Percentiles rank a stretch among this genome's conserved stretches.
Conservation (phyloP, 2,329 filamentous ascomycete species). For the Sphaerostilbella broomeana region DNA sequence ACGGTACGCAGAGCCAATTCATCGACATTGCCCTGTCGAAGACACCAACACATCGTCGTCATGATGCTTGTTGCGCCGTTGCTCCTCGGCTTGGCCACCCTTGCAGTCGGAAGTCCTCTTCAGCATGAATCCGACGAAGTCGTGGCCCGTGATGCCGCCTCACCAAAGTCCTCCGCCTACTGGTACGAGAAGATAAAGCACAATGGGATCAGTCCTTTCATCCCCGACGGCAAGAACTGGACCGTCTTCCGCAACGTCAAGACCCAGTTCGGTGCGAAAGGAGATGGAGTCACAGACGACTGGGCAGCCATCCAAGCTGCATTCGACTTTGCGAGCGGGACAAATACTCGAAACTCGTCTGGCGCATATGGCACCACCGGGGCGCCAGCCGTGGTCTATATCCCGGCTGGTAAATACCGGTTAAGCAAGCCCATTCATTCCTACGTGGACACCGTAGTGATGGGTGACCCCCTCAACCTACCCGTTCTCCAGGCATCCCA, state of each 20-base stretch:
- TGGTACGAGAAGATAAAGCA: conserved; percentile 16
- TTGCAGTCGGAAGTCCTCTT: conserved; percentile 2
- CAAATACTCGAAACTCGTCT: conserved; percentile 8
- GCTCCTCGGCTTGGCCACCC: conserved; percentile 8
- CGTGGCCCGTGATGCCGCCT: conserved; percentile 1
- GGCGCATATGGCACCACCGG: conserved; percentile 15
- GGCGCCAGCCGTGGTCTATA: conserved; percentile 20
- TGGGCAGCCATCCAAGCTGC: conserved; percentile 57
- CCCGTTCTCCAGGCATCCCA: conserved; percentile 23
- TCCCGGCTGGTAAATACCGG: conserved; percentile 26
- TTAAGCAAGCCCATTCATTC: conserved; percentile 25
- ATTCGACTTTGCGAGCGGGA: conserved; percentile 14
- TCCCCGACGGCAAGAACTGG: conserved; percentile 14
- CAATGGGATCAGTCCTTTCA: conserved; percentile 17
- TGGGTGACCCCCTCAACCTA: conserved; percentile 24
- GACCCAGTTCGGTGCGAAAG: conserved; percentile 57
- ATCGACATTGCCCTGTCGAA: no score
- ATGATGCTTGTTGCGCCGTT: conserved; percentile 6
- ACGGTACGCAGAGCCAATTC: no score
- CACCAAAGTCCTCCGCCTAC: conserved; percentile 9
- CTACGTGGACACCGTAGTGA: conserved; percentile 25
- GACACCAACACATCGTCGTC: not conserved
- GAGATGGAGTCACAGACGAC: conserved; percentile 62
- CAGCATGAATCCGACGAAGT: not conserved
- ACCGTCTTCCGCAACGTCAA: conserved; percentile 64